phyloP scores from a whole-genome alignment of 140 eudicot genomes.

The Flaveria floridana region DNA sequence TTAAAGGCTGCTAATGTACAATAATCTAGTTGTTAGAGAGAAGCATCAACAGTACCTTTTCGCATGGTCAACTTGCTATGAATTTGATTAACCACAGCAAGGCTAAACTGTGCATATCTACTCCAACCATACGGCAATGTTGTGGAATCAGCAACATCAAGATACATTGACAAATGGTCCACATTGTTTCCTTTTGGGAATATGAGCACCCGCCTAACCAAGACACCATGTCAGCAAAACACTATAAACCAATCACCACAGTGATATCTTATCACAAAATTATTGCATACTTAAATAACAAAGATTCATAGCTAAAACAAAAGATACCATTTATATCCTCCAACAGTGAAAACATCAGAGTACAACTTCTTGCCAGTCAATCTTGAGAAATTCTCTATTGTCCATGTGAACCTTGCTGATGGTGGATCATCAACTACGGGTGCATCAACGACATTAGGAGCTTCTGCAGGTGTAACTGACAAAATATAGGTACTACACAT shows the following conservation, averaged over 20 bases:
- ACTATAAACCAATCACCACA: constrained; percentile 8
- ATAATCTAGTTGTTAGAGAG: constrained; percentile 3
- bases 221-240: constrained; percentile 22
- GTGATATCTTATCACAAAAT: not conserved
- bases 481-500: not conserved
- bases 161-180: constrained; percentile 77
- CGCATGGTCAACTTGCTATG: constrained; percentile 57
- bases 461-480: constrained; percentile 58
- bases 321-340: constrained; percentile 83
- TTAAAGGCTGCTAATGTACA: not conserved
- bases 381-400: constrained; percentile 66
- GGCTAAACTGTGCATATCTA: constrained; percentile 77
- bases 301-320: not conserved
- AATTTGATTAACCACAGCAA: constrained; percentile 70
- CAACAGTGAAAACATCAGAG: constrained; percentile 67
- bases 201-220: constrained; percentile 74
- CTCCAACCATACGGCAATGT: constrained; percentile 85
- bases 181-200: constrained; percentile 85
- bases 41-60: constrained; percentile 50
- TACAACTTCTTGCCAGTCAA: constrained; percentile 58
- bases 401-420: constrained; percentile 75
- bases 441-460: constrained; percentile 46
- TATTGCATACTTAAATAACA: not conserved
- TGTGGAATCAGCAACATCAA: constrained; percentile 85
- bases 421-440: constrained; percentile 67